Base-by-base conservation (phyloP, 139 green algal species). In the Micractinium conductrix region DNA sequence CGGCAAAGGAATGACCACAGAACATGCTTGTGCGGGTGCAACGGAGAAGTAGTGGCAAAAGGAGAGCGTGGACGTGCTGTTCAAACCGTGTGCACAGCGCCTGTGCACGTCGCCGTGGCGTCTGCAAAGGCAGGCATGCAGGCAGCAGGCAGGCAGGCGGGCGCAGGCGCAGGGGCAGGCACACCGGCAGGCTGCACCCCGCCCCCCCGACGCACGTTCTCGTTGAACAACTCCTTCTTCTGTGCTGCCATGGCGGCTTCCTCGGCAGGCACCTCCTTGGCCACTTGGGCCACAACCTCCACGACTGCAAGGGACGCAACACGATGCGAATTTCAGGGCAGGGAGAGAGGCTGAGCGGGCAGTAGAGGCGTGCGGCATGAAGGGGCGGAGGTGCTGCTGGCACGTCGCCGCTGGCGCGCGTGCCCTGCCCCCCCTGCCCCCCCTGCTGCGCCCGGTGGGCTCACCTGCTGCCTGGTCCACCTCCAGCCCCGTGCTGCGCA, bases 391-490 rank as follows among this genome's bases (percentile, higher is more conserved):
- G n/a, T n/a, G 12, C 53, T 62, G 53, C 53, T 19, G 19, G 19
- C 6, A 19, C 53, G 53, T 16, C 53, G 10, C 53, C 53, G 26
- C 7, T 22, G 24, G n/a, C n/a, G n/a, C n/a, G n/a, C n/a, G n/a
- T 62, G 19, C 24, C 53, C 10, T 62, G 48, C 14, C 14, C 5
- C 16, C 26, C 63, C 48, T 28, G n/a, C 37, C 28, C 50, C 28
- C 60, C 65, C 65, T 24, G 60, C 68, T 24, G 42, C 43, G 26
- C 78, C 28, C 4, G 79, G 40, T 21, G 19, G 43, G 43, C 38
- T 44, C 82, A 55, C 80, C 53, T 74, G 80, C 50, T 33, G 55
- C 38, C 7, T 22, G 62, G 55, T 87, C 71, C 40, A 87, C 53
- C 43, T 53, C 37, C 10, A 85, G 48, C 24, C 83, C 83, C 9